Evolutionary conservation across 768 basidiomycete species (phyloP).

Genomic region (Termitomyces sp.): DNA sequence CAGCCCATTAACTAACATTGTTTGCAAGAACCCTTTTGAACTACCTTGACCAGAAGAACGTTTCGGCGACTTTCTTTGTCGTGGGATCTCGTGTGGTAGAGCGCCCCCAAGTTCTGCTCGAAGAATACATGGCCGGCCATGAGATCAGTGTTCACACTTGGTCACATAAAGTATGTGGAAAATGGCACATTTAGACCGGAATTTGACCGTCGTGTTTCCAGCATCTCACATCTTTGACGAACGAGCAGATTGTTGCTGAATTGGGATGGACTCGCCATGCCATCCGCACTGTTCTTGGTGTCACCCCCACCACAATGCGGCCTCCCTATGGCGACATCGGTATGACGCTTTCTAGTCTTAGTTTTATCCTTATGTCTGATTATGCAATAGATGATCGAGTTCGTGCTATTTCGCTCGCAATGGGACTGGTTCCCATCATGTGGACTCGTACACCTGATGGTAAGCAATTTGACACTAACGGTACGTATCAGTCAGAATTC

Average conservation of each 20-base stretch:
- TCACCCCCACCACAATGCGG: conserved; percentile 76
- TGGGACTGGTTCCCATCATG: conserved; percentile 89
- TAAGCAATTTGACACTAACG: conserved; percentile 69
- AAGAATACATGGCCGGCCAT: conserved; percentile 78
- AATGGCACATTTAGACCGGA: neutral
- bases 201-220: conserved; percentile 22
- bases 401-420: conserved; percentile 82
- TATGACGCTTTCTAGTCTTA: conserved; percentile 19
- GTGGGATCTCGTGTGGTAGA: conserved; percentile 84
- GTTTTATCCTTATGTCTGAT: neutral
- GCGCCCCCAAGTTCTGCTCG: conserved; percentile 67
- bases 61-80: conserved; percentile 89
- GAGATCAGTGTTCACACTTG: conserved; percentile 89
- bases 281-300: conserved; percentile 73
- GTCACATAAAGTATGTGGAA: conserved; percentile 67
- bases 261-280: conserved; percentile 89
- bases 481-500: conserved; percentile 29
- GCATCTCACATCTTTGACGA: conserved; percentile 71
- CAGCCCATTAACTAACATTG: neutral
- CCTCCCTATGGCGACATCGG: conserved; percentile 83
- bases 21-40: conserved; percentile 59
- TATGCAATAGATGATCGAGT: conserved; percentile 78
- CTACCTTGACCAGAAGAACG: conserved; percentile 59
- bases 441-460: conserved; percentile 71
- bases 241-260: conserved; percentile 86